Conservation (phyloP, 768 basidiomycete species). For the Boletus vinaceobasis region DNA sequence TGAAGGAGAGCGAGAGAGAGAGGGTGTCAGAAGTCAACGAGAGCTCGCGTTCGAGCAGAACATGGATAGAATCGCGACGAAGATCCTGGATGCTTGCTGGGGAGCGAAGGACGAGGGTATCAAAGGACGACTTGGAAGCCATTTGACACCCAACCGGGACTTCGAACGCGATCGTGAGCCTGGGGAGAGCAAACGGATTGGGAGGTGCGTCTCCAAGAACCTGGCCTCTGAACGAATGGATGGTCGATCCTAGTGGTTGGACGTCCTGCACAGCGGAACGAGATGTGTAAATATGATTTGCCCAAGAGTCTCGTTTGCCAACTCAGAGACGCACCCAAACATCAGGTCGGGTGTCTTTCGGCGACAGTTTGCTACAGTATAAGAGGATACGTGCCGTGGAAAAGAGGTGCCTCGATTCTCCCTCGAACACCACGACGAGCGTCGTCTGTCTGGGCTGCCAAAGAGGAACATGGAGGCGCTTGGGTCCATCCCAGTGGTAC, state of each 20-base stretch:
- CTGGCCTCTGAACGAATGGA: constrained; percentile 9
- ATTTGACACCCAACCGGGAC: constrained; percentile 8
- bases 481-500: constrained; percentile 24
- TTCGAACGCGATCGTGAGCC: constrained; percentile 20
- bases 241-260: constrained; percentile 10
- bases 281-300: neutral
- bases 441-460: constrained; percentile 26
- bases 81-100: constrained; percentile 6
- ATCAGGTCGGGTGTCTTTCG: constrained; percentile 9
- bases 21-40: constrained; percentile 12
- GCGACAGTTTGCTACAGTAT: constrained; percentile 9
- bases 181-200: constrained; percentile 18
- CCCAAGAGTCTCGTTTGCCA: neutral
- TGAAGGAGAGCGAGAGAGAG: constrained; percentile 21
- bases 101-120: constrained; percentile 13
- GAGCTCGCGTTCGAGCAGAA: constrained; percentile 17
- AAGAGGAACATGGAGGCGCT: constrained; percentile 16
- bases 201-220: neutral
- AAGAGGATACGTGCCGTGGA: constrained; percentile 20
- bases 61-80: neutral
- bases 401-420: constrained; percentile 19
- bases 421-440: constrained; percentile 21
- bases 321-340: constrained; percentile 19
- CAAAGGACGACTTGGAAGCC: constrained; percentile 3
- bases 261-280: constrained; percentile 12